phyloP scores from a whole-genome alignment of 2,329 filamentous ascomycete genomes.

The Pochonia chlamydosporia region DNA sequence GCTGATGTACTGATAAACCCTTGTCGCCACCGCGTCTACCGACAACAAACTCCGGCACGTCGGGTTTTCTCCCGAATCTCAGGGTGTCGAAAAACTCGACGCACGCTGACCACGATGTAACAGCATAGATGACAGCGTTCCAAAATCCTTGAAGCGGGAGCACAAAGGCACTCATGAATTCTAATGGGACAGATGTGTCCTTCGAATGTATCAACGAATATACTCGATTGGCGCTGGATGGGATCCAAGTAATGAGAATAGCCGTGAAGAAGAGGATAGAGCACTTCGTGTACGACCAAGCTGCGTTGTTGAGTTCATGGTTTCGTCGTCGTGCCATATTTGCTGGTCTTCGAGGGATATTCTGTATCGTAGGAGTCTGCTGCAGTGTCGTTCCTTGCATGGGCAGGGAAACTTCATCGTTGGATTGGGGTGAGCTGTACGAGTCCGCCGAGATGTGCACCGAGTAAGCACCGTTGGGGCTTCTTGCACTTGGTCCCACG shows the following conservation, averaged over 20 bases:
- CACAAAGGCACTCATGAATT: constrained; percentile 67
- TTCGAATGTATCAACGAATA: constrained; percentile 59
- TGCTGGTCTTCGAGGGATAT: constrained; percentile 16
- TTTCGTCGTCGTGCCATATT: constrained; percentile 29
- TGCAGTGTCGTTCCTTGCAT: constrained; percentile 16
- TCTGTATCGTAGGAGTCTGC: constrained; percentile 11
- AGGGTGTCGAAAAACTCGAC: constrained; percentile 39
- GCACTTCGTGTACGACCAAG: constrained; percentile 66
- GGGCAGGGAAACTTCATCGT: constrained; percentile 21
- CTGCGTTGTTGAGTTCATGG: constrained; percentile 54
- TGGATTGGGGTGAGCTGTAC: constrained; percentile 4
- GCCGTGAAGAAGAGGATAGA: constrained; percentile 67
- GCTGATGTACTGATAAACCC: not conserved
- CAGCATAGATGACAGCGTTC: constrained; percentile 73
- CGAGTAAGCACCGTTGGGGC: constrained; percentile 34
- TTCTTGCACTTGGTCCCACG: constrained; percentile 9
- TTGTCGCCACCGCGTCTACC: constrained; percentile 15
- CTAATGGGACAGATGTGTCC: constrained; percentile 50
- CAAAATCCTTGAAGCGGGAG: constrained; percentile 79
- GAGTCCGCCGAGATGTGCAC: constrained; percentile 41
- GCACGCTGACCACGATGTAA: constrained; percentile 62
- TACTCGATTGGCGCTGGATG: constrained; percentile 70
- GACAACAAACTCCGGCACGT: constrained; percentile 28
- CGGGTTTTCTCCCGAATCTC: constrained; percentile 18
- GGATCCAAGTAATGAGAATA: constrained; percentile 69